phyloP scores from a whole-genome alignment of 495 filamentous ascomycete genomes.

The Xylaria venustula region DNA sequence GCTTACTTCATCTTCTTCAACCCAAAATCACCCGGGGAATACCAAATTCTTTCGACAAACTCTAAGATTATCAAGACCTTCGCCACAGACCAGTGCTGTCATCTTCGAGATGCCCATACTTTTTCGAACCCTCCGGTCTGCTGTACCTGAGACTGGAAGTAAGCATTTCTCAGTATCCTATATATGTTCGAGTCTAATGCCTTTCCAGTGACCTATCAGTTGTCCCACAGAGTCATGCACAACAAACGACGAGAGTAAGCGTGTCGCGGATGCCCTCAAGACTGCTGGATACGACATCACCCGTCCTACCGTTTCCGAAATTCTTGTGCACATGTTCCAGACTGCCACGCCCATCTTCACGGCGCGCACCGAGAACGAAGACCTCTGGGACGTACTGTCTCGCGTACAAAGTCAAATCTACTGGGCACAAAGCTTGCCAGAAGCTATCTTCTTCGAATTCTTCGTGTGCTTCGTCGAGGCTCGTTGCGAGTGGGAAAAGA shows the following conservation, averaged over 20 bases:
- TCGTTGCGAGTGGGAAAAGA: not conserved
- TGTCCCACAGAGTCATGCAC: not conserved
- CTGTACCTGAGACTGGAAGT: not conserved
- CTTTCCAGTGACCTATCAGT: not conserved
- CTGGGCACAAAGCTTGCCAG: not conserved
- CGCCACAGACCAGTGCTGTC: too few species aligned
- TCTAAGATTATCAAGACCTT: too few species aligned
- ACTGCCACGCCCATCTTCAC: not conserved
- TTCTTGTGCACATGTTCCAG: not conserved
- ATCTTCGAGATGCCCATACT: not conserved
- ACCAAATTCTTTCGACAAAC: too few species aligned
- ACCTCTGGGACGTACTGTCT: constrained; percentile 7
- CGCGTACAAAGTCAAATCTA: not conserved
- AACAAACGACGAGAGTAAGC: not conserved
- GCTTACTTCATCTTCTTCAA: too few species aligned
- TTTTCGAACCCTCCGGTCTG: not conserved
- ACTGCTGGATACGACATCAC: not conserved
- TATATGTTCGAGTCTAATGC: not conserved
- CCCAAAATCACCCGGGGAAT: too few species aligned
- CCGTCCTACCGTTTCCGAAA: not conserved
- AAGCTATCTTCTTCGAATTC: not conserved
- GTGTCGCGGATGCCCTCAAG: not conserved
- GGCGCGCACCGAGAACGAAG: not conserved
- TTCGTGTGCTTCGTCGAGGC: not conserved
- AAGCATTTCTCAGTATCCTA: not conserved